These are phyloP conservation scores for Aureobasidium vineae DNA, from an alignment of 2,329 filamentous ascomycete species.

Conservation along the genomic window DNA sequence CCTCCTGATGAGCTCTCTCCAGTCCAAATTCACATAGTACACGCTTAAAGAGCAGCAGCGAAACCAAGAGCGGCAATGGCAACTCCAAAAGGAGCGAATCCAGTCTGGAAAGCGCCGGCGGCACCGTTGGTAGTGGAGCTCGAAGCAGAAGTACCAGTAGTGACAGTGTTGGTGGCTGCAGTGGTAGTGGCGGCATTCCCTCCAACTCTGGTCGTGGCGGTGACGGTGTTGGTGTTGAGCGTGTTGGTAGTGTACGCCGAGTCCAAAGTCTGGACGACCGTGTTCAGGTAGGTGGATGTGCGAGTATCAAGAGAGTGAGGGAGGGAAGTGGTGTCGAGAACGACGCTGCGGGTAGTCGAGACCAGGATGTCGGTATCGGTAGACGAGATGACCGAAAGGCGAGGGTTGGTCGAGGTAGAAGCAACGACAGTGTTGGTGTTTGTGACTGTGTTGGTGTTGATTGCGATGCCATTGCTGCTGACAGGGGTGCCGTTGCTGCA, in stretches of 20 bases:
- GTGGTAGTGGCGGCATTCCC: background rate
- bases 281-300: slow-evolving; percentile 2
- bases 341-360: background rate
- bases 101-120: background rate
- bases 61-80: slow-evolving; percentile 16
- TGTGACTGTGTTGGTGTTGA: background rate
- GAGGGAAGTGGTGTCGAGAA: background rate
- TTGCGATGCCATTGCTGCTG: background rate
- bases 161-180: background rate
- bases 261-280: background rate
- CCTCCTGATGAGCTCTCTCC: background rate
- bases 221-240: background rate
- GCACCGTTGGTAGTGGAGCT: background rate
- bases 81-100: background rate
- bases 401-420: background rate
- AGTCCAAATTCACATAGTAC: background rate
- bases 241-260: slow-evolving; percentile 3
- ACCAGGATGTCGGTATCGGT: background rate
- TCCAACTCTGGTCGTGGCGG: background rate
- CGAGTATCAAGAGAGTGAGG: slow-evolving; percentile 4
- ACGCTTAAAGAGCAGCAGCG: slow-evolving; percentile 7
- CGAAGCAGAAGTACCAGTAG: background rate
- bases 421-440: background rate
- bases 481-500: background rate
- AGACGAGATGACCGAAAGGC: background rate